Percentiles rank a stretch among this genome's conserved stretches.
phyloP scores from a whole-genome alignment of 352 stramenopile species.

The Poterioochromonas sp. region DNA sequence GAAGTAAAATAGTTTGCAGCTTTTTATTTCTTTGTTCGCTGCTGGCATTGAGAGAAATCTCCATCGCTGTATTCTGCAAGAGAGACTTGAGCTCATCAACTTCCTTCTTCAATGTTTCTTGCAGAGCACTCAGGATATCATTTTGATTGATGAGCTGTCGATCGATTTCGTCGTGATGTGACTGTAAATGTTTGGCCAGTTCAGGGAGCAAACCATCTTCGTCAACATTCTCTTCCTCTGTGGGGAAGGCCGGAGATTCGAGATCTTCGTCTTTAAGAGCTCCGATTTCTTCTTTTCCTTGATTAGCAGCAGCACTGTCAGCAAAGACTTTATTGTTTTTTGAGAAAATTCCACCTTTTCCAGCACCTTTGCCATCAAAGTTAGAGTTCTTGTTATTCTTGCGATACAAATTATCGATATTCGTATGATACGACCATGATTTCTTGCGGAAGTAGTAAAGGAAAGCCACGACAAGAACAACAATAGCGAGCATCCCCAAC shows the following conservation, averaged over 20 bases:
- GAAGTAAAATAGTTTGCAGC: background rate
- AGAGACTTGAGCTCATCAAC: constrained; percentile 43
- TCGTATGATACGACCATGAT: constrained; percentile 29
- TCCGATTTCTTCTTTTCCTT: constrained; percentile 32
- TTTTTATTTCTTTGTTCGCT: background rate
- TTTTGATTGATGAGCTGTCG: constrained; percentile 40
- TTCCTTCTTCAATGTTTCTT: constrained; percentile 40
- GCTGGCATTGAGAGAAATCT: background rate
- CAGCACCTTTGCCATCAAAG: constrained; percentile 15
- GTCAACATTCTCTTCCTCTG: constrained; percentile 8
- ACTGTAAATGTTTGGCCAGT: constrained; percentile 40
- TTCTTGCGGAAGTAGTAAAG: constrained; percentile 44
- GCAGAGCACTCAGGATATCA: constrained; percentile 37
- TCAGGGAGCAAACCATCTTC: constrained; percentile 40
- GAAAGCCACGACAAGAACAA: constrained; percentile 51
- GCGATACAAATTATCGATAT: constrained; percentile 31
- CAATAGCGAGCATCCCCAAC: constrained; percentile 59
- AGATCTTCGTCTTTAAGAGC: constrained; percentile 14
- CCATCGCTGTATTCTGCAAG: constrained; percentile 24
- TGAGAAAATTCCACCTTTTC: constrained; percentile 32
- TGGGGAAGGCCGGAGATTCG: background rate
- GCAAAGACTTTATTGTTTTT: constrained; percentile 6
- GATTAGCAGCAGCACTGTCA: background rate
- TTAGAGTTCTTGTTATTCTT: constrained; percentile 7
- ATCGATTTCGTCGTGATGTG: constrained; percentile 45